phyloP scores from a whole-genome alignment of 1,284 basidiomycete genomes.

The Apiotrichum veenhuisii region DNA sequence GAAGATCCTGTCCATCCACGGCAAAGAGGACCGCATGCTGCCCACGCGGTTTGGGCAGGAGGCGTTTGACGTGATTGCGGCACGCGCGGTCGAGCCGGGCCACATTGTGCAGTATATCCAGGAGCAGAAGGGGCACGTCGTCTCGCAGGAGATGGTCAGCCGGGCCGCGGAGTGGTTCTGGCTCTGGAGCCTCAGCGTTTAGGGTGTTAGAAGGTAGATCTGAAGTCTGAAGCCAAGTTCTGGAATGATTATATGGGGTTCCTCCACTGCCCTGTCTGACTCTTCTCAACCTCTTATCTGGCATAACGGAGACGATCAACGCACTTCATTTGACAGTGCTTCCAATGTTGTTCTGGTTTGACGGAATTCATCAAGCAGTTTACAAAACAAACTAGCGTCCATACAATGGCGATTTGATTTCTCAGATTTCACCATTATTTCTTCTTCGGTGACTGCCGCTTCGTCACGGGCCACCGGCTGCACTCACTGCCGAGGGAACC shows the following conservation, averaged over 20 bases:
- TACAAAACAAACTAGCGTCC: no score
- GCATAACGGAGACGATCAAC: no score
- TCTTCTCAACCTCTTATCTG: no score
- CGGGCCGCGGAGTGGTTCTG: slow-evolving; percentile 8
- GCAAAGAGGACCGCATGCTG: slow-evolving; percentile 45
- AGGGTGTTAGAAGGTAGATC: background rate
- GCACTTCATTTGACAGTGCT: no score
- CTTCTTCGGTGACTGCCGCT: no score
- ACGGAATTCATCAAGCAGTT: no score
- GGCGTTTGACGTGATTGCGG: slow-evolving; percentile 1
- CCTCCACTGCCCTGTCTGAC: no score
- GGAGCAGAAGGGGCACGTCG: slow-evolving; percentile 7
- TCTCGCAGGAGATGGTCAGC: slow-evolving; percentile 8
- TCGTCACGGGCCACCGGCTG: no score
- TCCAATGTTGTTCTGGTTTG: no score
- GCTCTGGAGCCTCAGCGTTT: slow-evolving; percentile 1
- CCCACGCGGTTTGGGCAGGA: slow-evolving; percentile 25
- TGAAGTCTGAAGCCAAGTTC: background rate
- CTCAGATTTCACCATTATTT: no score
- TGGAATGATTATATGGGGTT: background rate
- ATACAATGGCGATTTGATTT: no score
- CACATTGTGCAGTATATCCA: background rate
- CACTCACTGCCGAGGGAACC: no score
- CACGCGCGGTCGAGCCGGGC: background rate
- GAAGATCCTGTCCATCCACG: slow-evolving; percentile 65